Evolutionary conservation across 106 monocot genomes (phyloP).

Genomic region (Amphibolis antarctica): DNA sequence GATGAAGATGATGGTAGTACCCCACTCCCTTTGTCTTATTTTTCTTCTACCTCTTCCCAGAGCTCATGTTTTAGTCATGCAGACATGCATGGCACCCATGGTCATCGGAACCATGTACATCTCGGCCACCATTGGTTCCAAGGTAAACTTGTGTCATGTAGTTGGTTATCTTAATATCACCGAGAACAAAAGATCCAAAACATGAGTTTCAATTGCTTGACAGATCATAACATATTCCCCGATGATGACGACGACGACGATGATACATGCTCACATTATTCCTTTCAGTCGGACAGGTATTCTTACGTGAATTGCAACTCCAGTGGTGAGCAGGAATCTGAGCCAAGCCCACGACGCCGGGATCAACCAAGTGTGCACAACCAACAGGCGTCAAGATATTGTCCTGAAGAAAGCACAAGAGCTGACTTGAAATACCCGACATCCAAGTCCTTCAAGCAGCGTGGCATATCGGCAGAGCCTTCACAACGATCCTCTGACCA

Average conservation of each 20-base stretch:
- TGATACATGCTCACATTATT: constrained; percentile 30
- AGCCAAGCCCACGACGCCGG: neutral
- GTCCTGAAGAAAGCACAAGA: constrained; percentile 16
- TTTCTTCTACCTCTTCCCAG: constrained; percentile 61
- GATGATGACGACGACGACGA: constrained; percentile 15
- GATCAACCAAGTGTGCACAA: neutral
- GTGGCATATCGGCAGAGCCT: constrained; percentile 12
- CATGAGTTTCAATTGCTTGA: neutral
- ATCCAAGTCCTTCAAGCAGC: constrained; percentile 14
- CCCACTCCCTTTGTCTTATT: constrained; percentile 34
- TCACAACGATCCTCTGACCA: neutral
- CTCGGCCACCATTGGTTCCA: constrained; percentile 27
- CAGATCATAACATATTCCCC: constrained; percentile 1
- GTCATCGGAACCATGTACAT: neutral
- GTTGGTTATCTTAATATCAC: no score
- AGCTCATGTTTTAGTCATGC: constrained; percentile 21
- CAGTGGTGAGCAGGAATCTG: constrained; percentile 27
- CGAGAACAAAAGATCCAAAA: no score
- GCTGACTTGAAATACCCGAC: neutral
- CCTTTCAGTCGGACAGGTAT: constrained; percentile 49
- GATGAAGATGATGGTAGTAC: constrained; percentile 24
- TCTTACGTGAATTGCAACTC: constrained; percentile 56
- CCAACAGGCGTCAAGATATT: constrained; percentile 26
- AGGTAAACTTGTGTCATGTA: constrained; percentile 22
- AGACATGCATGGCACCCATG: constrained; percentile 8